Evolutionary conservation across 805 yeast genomes (phyloP), one percentile per base, ranked within the genome.

Genomic region (Saccharomyces mikatae): DNA sequence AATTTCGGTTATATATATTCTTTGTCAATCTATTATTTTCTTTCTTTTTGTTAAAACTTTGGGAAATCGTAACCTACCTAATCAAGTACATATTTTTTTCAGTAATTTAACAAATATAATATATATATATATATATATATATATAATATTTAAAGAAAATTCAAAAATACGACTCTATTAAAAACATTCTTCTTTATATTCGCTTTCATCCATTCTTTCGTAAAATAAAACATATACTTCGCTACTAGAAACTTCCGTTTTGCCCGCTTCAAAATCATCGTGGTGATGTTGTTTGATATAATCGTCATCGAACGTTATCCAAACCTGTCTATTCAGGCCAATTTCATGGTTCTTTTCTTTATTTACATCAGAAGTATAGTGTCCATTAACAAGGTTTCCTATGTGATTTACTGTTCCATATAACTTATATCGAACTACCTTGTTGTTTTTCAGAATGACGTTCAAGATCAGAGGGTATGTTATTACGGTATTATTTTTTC

Each of bases 281-380:
- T 22, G 44, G 59, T 81, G 84, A 6, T 71, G 62, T 48, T 67
- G 57, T 62, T 76, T 73, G 41, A 79, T 79, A 47, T 71, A 72
- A 51, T 86, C 92, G 68, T 87, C 95, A 65, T 87, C 92, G 67
- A 87, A 87, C 56, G 78, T 78, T 57, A 84, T 82, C 94, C 94
- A 87, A 60, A 74, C 73, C 36, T 83, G 83, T n/a, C 57, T 46
- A 29, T 63, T 56, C 5, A 64, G 53, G 1, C 60, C 54, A 46
- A 73, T 54, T 47, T 67, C 70, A 55, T 76, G 75, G 6, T 70
- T 68, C 48, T 73, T 66, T 46, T 66, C 69, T 56, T 71, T 83
- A 61, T 83, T 80, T 2, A 84, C 83, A 48, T 84, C 69, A 0
- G 89, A 74, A 0, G 91, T 87, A 64, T 87, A 87, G 67, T 87